Evolutionary conservation across 257 asterid species (phyloP), one percentile per base, ranked within the genome.

Genomic region (Fraxinus pennsylvanica): DNA sequence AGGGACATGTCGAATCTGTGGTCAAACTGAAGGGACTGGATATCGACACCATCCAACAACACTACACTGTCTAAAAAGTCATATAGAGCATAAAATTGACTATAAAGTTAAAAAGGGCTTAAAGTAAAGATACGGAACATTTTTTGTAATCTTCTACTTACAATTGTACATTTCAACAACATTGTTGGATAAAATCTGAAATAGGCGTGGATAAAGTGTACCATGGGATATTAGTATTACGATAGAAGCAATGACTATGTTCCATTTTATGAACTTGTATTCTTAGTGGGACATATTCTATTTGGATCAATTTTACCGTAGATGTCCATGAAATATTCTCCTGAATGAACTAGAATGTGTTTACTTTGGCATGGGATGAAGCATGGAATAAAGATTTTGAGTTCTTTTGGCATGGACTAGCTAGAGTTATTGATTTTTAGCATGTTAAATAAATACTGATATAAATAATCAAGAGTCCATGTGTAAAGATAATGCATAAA

Each of bases 1-100:
- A 91, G 91, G 94, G 96, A 75, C 96, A 91, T 59, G 96, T 89
- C 10, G 96, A 91, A 47, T 91, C 94, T 9, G 92, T 89, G 43
- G 94, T 89, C 76, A 91, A 91, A 88, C 85, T 85, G 43, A 89
- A 91, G 86, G 94, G 96, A 78, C 59, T 91, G 75, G 94, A 89
- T 68, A 84, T 90, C 41, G 96, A 90, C 4, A 88, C 91, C 71
- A 91, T 89, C 70, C 89, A 91, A 70, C 92, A 88, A 76, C 86
- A 90, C 82, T 91, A 91, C 77, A 91, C 92, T 1, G 91, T 91
- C 38, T 90, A 78, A 88, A 6, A 17, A 71, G 67, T 21, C 50
- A 25, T 17, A 0, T 75, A 43, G 32, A 17, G 39, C 38, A 57
- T 12, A 29, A 54, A 54, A 17, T 6, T 45, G 54, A 45, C n/a